Base-by-base conservation (phyloP, 495 filamentous ascomycete genomes). In the Penicillium manginii region DNA sequence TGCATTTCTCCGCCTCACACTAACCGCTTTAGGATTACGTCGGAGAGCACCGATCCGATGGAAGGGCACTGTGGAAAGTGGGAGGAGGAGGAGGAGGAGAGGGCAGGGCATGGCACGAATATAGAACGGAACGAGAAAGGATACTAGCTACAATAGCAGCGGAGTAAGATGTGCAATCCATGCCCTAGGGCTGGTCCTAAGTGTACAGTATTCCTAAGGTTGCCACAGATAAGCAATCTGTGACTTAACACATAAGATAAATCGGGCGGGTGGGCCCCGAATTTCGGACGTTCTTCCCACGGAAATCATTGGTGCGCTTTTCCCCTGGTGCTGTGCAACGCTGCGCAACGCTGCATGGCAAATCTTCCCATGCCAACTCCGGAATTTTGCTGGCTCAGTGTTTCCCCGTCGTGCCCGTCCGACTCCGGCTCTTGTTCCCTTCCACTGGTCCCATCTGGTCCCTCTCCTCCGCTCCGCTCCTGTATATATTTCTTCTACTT, bases 201-300 rank as follows among this genome's bases (percentile, higher is more conserved):
- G n/a, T n/a, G n/a, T n/a, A n/a, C n/a, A n/a, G n/a, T n/a, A n/a
- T 33, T 11, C 31, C 31, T 5, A 33, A 11, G 31, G 5, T 69
- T 57, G 63, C 65, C 66, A 65, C 72, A 42, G 72, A 77, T 75
- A 77, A 77, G 64, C 54, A 73, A 60, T 63, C 66, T 75, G 73
- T 77, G 74, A 77, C 74, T 68, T 61, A 77, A 74, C 60, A 40
- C 58, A 75, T 75, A 68, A 71, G 70, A 67, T 74, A 75, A 77
- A 67, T 57, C 46, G 15, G 7, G 9, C 52, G 19, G 7, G 51
- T 59, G 61, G 49, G 52, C 59, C 73, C 74, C 74, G 71, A 75
- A 72, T 42, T 73, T 77, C 74, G 74, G 74, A 65, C 74, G 45
- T 56, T 54, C 62, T 64, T 57, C 56, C 63, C 57, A 61, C 62